Evolutionary conservation across 192 early-diverging fungal genomes (phyloP).

Genomic region (Backusella macrospora): DNA sequence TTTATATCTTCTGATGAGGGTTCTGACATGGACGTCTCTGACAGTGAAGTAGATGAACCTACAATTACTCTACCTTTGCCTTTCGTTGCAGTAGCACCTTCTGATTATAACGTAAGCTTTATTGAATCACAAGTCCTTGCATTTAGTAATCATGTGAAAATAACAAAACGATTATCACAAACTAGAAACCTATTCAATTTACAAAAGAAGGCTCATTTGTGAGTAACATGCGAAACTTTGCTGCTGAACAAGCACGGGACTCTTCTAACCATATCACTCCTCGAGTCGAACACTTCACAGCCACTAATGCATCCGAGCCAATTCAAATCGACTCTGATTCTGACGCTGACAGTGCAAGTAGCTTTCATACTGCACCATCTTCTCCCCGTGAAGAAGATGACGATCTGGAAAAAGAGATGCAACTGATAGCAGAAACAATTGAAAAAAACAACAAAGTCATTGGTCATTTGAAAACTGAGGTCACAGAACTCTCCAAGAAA

Average conservation of each 20-base stretch:
- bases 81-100: background rate
- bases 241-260: background rate
- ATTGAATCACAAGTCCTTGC: background rate
- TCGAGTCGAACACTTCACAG: background rate
- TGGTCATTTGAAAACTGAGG: background rate
- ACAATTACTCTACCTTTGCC: background rate
- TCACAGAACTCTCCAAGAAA: background rate
- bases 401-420: background rate
- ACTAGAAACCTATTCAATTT: background rate
- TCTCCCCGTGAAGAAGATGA: background rate
- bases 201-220: background rate
- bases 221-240: slow-evolving; percentile 7
- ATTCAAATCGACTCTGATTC: slow-evolving; percentile 5
- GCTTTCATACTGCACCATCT: background rate
- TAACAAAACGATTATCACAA: background rate
- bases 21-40: background rate
- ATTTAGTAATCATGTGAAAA: no score
- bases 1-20: slow-evolving; percentile 1
- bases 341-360: background rate
- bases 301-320: background rate
- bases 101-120: background rate
- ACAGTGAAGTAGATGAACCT: background rate
- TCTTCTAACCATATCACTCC: background rate
- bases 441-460: background rate
- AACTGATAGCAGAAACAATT: background rate